Base-by-base conservation (phyloP, 139 green algal genomes). In the Tetradesmus obliquus region DNA sequence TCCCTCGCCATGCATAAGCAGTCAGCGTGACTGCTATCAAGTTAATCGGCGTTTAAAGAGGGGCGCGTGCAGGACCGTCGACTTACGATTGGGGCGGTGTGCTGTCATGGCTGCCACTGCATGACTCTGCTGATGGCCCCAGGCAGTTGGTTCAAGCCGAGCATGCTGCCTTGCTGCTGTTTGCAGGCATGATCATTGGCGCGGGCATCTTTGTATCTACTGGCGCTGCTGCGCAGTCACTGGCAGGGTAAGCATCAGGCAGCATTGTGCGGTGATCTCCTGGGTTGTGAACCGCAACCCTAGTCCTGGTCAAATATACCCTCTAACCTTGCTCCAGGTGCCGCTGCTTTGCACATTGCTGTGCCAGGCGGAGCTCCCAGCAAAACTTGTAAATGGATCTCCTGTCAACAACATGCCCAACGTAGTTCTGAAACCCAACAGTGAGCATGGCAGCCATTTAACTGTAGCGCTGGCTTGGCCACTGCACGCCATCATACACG, bases 131-230 rank as follows among this genome's bases (percentile, higher is more conserved):
- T 71, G 60, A 2, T 71, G 9, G 60, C 0, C 60, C 19, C 2
- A 20, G 60, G 19, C 72, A 80, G 8, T 32, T 79, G 69, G 0
- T 20, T 7, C 8, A 51, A 8, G 9, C 2, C 20, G 22, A 51
- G 72, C 15, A 17, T 80, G 2, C 20, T 7, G 12, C 4, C 5
- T 7, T 0, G 20, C 4, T 12, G 19, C 72, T 17, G 3, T 17
- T 32, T 80, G 72, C 72, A 80, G 96, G 96, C 20, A 91, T 82
- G 62, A 96, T 97, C 89, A 91, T 98, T 13, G 96, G 96, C 2
- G 96, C 95, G 22, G 96, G 96, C 57, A 92, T 97, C 17, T 98
- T 97, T 5, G 82, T 98, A 10, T 72, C 97, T 15, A 96, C 93
- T 2, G 96, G 96, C 22, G 94, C 96, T 19, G 96, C 93, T 3